A percentile compares a stretch with the other conserved stretches of the same genome.
Conservation (phyloP, 305 asterid species). For the Solanum aculeatissimum region DNA sequence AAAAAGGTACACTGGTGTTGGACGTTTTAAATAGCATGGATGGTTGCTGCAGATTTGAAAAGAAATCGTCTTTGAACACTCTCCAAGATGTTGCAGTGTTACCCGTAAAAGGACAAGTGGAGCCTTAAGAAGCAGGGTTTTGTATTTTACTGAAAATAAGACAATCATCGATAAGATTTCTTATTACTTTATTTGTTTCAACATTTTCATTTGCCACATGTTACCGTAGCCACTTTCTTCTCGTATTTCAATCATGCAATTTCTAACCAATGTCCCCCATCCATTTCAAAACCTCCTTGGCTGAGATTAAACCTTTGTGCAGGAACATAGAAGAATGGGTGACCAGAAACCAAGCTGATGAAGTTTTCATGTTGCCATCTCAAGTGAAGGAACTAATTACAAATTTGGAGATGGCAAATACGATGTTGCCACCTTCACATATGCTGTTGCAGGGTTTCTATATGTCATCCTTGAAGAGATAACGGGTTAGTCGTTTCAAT, state of each 20-base stretch:
- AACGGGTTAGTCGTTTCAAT: not conserved
- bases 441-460: constrained; percentile 45
- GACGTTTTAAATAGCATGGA: not conserved
- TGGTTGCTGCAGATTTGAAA: not conserved
- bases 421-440: constrained; percentile 54
- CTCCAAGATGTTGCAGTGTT: not conserved
- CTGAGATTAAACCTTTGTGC: not conserved
- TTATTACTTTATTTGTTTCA: not conserved
- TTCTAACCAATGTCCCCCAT: not conserved
- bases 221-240: not conserved
- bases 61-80: not conserved
- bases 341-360: constrained; percentile 64
- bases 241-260: not conserved
- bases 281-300: not conserved
- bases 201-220: not conserved
- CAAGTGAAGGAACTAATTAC: constrained; percentile 47
- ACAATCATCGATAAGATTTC: not conserved
- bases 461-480: constrained; percentile 59
- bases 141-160: not conserved
- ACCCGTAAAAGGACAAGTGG: not conserved
- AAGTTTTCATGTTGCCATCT: constrained; percentile 73
- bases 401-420: constrained; percentile 42
- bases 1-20: not conserved
- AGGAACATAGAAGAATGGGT: constrained; percentile 57
- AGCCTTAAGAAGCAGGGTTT: not conserved